These are phyloP conservation scores for Ailanthus altissimus DNA, from an alignment of 345 rosid species.

Conservation along the genomic window DNA sequence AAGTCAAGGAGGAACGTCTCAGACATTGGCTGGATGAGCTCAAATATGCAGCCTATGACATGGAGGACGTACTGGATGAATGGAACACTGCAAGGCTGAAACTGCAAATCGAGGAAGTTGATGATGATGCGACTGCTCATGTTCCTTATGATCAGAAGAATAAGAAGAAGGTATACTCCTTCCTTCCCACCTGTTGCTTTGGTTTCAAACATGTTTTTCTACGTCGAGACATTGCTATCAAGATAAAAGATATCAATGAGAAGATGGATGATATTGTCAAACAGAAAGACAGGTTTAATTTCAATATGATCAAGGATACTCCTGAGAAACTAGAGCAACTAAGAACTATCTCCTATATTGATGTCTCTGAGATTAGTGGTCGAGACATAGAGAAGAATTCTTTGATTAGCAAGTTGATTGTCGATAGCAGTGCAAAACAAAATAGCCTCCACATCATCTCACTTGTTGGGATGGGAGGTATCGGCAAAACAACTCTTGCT, in stretches of 20 bases:
- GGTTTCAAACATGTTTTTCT: neutral
- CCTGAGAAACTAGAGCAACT: neutral
- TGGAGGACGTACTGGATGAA: too few species aligned
- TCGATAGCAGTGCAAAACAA: neutral
- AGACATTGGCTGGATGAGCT: too few species aligned
- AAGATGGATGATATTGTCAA: neutral
- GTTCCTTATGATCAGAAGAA: too few species aligned
- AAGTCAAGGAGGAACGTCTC: too few species aligned
- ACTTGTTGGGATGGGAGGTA: too few species aligned
- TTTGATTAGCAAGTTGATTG: neutral
- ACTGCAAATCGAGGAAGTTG: too few species aligned
- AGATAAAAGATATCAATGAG: neutral
- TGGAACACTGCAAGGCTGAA: too few species aligned
- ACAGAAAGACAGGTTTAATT: neutral
- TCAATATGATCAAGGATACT: neutral
- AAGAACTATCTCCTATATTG: neutral
- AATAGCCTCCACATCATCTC: too few species aligned
- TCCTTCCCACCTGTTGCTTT: neutral
- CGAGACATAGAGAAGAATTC: neutral
- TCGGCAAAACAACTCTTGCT: too few species aligned
- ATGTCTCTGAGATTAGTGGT: neutral
- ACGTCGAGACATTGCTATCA: neutral
- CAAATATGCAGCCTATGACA: too few species aligned
- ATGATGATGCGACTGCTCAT: too few species aligned
- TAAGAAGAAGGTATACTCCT: neutral